Percentiles rank a stretch among this genome's conserved stretches.
Evolutionary conservation across 192 early-diverging fungal species (phyloP).

Genomic region (Podila epigama): DNA sequence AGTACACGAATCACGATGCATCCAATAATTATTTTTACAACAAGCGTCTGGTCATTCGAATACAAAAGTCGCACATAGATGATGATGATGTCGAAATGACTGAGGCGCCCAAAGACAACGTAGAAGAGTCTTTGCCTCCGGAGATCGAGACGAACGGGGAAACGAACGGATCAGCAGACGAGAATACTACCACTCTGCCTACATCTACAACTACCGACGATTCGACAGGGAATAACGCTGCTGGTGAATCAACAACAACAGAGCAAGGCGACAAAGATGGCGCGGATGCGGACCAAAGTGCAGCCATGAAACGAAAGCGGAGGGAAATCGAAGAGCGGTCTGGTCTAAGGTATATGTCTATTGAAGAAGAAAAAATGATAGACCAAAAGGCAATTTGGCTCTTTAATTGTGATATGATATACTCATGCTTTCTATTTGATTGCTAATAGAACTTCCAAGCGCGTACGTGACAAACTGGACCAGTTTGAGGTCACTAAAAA

Average conservation of each 20-base stretch:
- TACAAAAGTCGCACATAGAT: not conserved
- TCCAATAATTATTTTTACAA: conserved; percentile 15
- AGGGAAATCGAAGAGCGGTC: conserved; percentile 43
- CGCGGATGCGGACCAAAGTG: conserved; percentile 13
- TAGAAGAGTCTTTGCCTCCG: not conserved
- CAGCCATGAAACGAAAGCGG: conserved; percentile 35
- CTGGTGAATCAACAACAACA: too few species aligned
- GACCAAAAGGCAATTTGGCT: too few species aligned
- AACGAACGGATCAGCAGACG: not conserved
- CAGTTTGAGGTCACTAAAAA: conserved; percentile 48
- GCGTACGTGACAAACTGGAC: conserved; percentile 41
- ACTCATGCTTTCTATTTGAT: too few species aligned
- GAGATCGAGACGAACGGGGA: conserved; percentile 4
- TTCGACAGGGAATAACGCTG: too few species aligned
- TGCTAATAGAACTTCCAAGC: conserved; percentile 36
- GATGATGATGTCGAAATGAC: conserved; percentile 26
- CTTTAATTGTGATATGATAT: not conserved
- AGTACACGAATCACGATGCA: conserved; percentile 10
- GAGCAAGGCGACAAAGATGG: conserved; percentile 19
- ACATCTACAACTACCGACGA: not conserved
- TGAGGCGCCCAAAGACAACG: not conserved
- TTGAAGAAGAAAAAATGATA: too few species aligned
- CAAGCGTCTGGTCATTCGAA: conserved; percentile 10
- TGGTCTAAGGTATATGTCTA: conserved; percentile 37
- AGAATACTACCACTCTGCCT: not conserved